These are phyloP conservation scores for Gossypium mustelinum DNA, from an alignment of 345 rosid genomes.

Conservation along the genomic window DNA sequence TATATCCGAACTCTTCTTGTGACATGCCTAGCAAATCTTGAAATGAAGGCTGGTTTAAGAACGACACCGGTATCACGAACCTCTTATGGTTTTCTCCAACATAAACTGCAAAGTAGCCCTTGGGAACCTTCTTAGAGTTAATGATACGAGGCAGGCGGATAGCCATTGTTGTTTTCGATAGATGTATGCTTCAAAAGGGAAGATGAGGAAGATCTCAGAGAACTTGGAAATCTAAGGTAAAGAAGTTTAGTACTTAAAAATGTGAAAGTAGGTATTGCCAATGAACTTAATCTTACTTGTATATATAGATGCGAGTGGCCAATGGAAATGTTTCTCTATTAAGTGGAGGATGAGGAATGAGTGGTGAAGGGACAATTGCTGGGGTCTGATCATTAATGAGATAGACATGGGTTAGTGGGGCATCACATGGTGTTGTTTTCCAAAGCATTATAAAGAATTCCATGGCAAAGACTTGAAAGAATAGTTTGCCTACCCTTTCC, in stretches of 20 bases:
- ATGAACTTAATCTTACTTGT: background rate
- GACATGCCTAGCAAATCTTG: slow-evolving; percentile 26
- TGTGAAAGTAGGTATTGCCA: slow-evolving; percentile 1
- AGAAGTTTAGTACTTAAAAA: background rate
- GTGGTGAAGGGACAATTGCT: background rate
- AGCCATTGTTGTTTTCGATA: too few relatives aligned
- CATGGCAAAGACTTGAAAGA: background rate
- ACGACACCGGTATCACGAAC: slow-evolving; percentile 32
- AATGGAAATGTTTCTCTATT: background rate
- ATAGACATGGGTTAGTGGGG: background rate
- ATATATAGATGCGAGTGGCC: background rate
- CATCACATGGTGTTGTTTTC: slow-evolving; percentile 6
- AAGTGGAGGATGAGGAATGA: background rate
- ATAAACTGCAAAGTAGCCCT: too few relatives aligned
- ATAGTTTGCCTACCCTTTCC: too few relatives aligned
- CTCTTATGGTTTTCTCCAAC: slow-evolving; percentile 35
- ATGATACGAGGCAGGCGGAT: too few relatives aligned
- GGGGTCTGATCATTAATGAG: background rate
- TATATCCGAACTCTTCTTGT: slow-evolving; percentile 40
- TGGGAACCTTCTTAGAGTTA: too few relatives aligned
- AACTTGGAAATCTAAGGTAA: background rate
- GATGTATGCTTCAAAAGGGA: background rate
- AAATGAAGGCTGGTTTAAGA: slow-evolving; percentile 16
- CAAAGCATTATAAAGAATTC: background rate
- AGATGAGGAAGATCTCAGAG: background rate